Evolutionary conservation across 164 flowering plant species (phyloP).

Genomic region (Umbilicus rupestris): DNA sequence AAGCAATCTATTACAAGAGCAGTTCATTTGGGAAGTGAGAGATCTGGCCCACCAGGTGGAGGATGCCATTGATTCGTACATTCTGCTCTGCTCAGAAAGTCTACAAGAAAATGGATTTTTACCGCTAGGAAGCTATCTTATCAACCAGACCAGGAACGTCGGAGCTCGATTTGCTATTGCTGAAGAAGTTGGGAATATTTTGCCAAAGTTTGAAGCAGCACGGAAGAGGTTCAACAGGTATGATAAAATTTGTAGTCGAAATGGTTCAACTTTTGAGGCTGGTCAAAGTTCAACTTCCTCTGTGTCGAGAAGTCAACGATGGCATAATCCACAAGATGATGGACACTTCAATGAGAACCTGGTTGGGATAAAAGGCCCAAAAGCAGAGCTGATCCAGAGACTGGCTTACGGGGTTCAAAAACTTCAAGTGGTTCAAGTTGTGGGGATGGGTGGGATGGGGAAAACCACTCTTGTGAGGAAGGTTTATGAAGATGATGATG

Average conservation of each 20-base stretch:
- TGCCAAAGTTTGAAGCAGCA: neutral
- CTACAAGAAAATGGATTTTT: neutral
- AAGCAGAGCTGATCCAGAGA: slow-evolving; percentile 1
- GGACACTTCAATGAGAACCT: neutral
- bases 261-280: too few species aligned
- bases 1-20: neutral
- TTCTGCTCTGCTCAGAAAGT: neutral
- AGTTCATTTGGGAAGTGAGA: neutral
- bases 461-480: slow-evolving; percentile 16
- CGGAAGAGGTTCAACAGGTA: neutral
- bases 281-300: neutral
- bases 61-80: neutral
- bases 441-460: slow-evolving; percentile 16
- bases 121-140: neutral
- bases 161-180: neutral
- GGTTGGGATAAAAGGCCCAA: slow-evolving; percentile 10
- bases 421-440: slow-evolving; percentile 8
- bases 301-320: neutral
- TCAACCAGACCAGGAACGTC: neutral
- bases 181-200: neutral
- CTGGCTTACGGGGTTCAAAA: slow-evolving; percentile 2
- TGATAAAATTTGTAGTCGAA: neutral
- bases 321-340: neutral
- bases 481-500: neutral
- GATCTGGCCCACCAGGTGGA: neutral